Percentiles rank a stretch among this genome's conserved stretches.
phyloP scores from a whole-genome alignment of 176 grass and related monocot genomes.

The Triticum turgidum region DNA sequence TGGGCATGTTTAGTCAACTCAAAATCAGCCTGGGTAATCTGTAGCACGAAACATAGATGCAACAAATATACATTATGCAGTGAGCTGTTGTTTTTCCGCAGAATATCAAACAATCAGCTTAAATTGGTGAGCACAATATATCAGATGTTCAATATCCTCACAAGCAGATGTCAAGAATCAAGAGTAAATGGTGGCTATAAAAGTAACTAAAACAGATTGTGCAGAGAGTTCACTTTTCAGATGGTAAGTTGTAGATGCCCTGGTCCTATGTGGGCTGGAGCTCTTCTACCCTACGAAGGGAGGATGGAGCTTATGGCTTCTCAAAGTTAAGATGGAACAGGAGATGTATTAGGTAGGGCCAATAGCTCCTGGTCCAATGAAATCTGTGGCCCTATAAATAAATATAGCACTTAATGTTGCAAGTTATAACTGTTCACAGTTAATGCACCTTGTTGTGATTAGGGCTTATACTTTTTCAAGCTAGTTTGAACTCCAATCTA shows the following conservation, averaged over 20 bases:
- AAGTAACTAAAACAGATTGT: neutral
- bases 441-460: neutral
- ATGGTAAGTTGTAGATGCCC: neutral
- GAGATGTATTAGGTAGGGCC: neutral
- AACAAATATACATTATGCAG: neutral
- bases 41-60: slow-evolving; percentile 4
- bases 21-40: slow-evolving; percentile 8
- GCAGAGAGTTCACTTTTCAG: neutral
- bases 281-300: neutral
- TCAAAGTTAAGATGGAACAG: slow-evolving; percentile 2
- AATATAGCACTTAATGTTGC: neutral
- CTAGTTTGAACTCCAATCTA: neutral
- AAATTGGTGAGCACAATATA: neutral
- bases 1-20: slow-evolving; percentile 45
- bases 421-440: neutral
- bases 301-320: neutral
- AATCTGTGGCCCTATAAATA: neutral
- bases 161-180: neutral
- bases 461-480: neutral
- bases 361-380: neutral
- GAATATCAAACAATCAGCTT: neutral
- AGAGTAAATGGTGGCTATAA: neutral
- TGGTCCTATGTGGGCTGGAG: neutral
- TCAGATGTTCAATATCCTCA: slow-evolving; percentile 17
- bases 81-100: neutral